Evolutionary conservation across 2,329 filamentous ascomycete genomes (phyloP).

Genomic region (Sarocladiaceae sp.): DNA sequence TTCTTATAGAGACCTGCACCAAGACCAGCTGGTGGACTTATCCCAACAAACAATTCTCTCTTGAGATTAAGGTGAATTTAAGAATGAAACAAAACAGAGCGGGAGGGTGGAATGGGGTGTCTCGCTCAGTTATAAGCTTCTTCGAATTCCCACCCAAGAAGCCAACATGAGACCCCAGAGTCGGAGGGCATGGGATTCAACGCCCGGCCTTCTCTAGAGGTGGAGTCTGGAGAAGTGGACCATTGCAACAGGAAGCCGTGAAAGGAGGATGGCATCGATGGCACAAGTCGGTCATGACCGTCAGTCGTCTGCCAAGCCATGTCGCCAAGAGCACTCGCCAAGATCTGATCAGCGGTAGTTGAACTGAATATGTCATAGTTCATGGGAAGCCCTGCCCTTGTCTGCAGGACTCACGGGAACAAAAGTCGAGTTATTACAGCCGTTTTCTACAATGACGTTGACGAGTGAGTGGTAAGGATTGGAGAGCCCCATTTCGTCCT

Average conservation of each 20-base stretch:
- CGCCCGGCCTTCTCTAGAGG: neutral
- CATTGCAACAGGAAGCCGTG: neutral
- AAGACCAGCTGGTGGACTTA: neutral
- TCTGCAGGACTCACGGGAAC: neutral
- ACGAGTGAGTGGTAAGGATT: neutral
- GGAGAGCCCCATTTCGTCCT: neutral
- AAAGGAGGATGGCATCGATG: neutral
- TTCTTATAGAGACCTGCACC: neutral
- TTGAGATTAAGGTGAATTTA: neutral
- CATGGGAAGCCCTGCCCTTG: neutral
- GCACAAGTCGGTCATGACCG: neutral
- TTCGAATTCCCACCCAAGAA: neutral
- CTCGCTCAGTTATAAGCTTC: slow-evolving; percentile 5
- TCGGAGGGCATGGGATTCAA: neutral
- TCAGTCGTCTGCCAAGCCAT: neutral
- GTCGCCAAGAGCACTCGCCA: neutral
- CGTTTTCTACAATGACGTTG: neutral
- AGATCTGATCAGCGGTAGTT: slow-evolving; percentile 8
- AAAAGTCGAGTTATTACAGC: neutral
- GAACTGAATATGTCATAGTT: neutral
- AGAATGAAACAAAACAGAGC: neutral
- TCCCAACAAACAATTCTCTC: neutral
- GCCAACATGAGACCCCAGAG: neutral
- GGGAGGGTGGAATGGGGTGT: neutral
- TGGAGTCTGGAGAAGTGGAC: slow-evolving; percentile 13